Base-by-base conservation (phyloP, 1,284 basidiomycete genomes). In the Ustilago vetiveriae region DNA sequence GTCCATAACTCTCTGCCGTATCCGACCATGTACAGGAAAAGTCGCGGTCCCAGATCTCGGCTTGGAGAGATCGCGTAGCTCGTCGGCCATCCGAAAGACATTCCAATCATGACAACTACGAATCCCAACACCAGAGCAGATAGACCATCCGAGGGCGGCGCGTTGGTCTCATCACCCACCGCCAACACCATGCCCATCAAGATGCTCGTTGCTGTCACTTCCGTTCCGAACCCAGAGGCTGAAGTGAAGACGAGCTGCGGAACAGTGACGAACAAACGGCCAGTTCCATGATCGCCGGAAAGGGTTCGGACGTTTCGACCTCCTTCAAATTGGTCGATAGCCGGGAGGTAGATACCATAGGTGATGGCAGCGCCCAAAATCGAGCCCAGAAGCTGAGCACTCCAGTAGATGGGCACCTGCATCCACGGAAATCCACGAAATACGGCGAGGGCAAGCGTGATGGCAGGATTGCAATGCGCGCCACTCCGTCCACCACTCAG, bases 341-440 rank as follows among this genome's bases (percentile, higher is more conserved):
- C 89, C 75, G 90, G 87, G 74, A 87, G 86, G 75, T 92, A 92
- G 80, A 90, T 89, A 6, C 85, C 89, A 74, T 92, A 92, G 22
- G 90, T 84, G 26, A 91, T 78, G 0, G 87, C 86, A 13, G 88
- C 87, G 17, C 89, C 91, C 45, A 87, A 84, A n/a, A 90, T 78
- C 3, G 84, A 90, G 22, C 91, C 92, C 19, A 92, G 79, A 16
- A 90, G 59, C 82, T 93, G 91, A 0, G 89, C 86, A 40, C 87
- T 76, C 51, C 90, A 86, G 77, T 89, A 92, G 73, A 78, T 84
- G 0, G 90, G 90, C 0, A 92, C 90, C 78, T 92, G 92, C 63
- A 85, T 86, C 88, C 88, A 90, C 1, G 92, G 90, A 81, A 93
- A 92, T 43, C 85, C 85, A 56, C 91, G 87, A 75, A 88, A 87